Evolutionary conservation across 176 grass and related monocot species (phyloP), one percentile per base, ranked within the genome.

Genomic region (Elaeis guineensis): DNA sequence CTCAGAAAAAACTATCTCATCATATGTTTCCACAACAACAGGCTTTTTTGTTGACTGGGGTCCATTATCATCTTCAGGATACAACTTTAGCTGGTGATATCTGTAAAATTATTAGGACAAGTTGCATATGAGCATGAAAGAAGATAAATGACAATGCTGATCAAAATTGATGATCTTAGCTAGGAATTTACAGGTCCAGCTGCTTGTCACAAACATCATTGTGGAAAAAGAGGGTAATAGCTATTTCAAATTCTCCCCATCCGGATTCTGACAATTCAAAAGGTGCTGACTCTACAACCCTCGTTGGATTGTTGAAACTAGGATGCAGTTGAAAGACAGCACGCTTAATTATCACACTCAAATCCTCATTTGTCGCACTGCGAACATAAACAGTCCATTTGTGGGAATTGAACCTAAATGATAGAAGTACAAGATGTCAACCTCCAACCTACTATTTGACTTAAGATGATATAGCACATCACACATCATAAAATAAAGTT

Each of bases 231-330:
- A 98, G 79, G 21, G 79, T 88, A 66, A 98, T 98, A 5, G 87
- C 93, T 73, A 92, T 97, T 75, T 97, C 87, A 76, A 97, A 97
- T 62, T 97, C 93, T 72, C 93, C 93, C 87, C 87, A 92, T 19
- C 93, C 93, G 23, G 93, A 88, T 63, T 97, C 87, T 22, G 93
- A 91, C 65, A 97, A 25, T 70, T 97, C 87, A 57, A 82, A 97
- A 64, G 87, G 93, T 15, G 87, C 61, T 5, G 89, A 75, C 52
- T 97, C 93, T 39, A 97, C 70, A 64, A 82, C 76, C 70, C 93
- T 82, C 19, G 84, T 89, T 9, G 93, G 93, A 68, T 92, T 98
- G 49, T 85, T 87, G 64, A 98, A 98, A 66, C 93, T 98, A 39
- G 93, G 93, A 69, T 98, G 93, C 66, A 98, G 84, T 72, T 98